phyloP scores from a whole-genome alignment of 2,329 filamentous ascomycete genomes.

The Salinomyces thailandicus region DNA sequence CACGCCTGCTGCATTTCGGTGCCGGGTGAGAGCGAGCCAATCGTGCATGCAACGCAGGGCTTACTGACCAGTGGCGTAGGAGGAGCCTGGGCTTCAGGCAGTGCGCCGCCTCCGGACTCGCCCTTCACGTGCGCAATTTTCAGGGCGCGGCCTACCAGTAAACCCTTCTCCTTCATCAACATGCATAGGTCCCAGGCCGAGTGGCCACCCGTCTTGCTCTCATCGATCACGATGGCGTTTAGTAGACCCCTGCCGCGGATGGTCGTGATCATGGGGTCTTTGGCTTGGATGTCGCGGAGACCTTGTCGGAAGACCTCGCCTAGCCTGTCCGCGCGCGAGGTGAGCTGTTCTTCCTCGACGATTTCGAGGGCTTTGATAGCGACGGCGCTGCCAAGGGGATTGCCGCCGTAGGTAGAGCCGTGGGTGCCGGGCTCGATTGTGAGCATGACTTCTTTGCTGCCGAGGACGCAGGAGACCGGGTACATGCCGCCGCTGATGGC shows the following conservation, averaged over 20 bases:
- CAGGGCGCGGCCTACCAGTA: conserved; percentile 54
- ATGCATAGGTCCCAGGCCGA: conserved; percentile 95
- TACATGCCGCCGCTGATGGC: conserved; percentile 98
- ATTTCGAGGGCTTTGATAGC: conserved; percentile 92
- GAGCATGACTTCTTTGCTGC: conserved; percentile 84
- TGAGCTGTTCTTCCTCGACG: conserved; percentile 82
- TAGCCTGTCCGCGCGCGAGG: conserved; percentile 67
- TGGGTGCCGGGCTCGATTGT: conserved; percentile 94
- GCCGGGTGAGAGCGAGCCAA: too few relatives aligned
- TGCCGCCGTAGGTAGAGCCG: conserved; percentile 96
- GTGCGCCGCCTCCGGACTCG: not conserved
- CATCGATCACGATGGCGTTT: conserved; percentile 94
- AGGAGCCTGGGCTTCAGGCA: not conserved
- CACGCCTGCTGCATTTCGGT: too few relatives aligned
- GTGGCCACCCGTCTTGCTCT: conserved; percentile 71
- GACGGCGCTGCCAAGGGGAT: conserved; percentile 88
- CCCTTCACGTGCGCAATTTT: conserved; percentile 27
- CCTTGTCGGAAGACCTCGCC: conserved; percentile 77
- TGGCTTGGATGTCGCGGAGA: conserved; percentile 54
- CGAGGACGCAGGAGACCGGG: conserved; percentile 88
- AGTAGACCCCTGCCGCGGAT: conserved; percentile 88
- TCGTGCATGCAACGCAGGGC: too few relatives aligned
- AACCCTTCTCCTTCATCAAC: conserved; percentile 86
- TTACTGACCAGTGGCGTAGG: not conserved
- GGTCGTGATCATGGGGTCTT: conserved; percentile 64